These are phyloP conservation scores for Chlorella ohadii DNA, from an alignment of 139 green algal species.

Conservation along the genomic window DNA sequence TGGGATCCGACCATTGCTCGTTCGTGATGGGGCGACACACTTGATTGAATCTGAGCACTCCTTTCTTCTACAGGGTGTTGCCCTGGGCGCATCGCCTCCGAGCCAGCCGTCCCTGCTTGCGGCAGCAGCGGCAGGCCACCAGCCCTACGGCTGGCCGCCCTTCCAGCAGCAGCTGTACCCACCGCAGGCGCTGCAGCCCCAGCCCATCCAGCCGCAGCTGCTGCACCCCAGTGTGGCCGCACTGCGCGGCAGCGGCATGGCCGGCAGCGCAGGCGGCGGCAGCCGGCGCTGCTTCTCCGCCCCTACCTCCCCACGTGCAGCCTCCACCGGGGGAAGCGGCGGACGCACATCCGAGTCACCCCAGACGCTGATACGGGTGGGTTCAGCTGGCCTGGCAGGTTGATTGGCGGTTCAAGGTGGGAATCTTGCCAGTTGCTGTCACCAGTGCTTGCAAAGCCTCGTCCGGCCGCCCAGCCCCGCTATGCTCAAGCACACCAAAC, in stretches of 20 bases:
- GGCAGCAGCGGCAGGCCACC: neutral
- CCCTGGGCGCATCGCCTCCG: no score
- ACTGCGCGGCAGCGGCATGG: neutral
- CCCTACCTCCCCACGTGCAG: no score
- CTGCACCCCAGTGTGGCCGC: neutral
- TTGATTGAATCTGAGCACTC: no score
- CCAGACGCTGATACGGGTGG: neutral
- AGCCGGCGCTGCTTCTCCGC: no score
- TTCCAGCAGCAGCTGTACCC: neutral
- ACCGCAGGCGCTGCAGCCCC: neutral
- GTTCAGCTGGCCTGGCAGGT: neutral
- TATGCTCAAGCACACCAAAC: neutral
- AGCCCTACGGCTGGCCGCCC: neutral
- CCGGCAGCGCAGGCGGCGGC: neutral
- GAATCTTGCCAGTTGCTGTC: no score
- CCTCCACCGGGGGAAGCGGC: neutral
- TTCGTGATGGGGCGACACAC: no score
- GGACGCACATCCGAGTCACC: neutral
- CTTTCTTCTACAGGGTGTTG: no score
- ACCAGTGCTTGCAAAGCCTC: no score
- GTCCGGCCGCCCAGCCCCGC: no score
- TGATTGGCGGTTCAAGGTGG: neutral
- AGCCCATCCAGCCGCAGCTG: neutral
- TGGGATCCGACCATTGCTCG: no score
- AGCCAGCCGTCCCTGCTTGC: neutral